Conservation (phyloP, 129 eudicot species). For the Artemisia tridentata region DNA sequence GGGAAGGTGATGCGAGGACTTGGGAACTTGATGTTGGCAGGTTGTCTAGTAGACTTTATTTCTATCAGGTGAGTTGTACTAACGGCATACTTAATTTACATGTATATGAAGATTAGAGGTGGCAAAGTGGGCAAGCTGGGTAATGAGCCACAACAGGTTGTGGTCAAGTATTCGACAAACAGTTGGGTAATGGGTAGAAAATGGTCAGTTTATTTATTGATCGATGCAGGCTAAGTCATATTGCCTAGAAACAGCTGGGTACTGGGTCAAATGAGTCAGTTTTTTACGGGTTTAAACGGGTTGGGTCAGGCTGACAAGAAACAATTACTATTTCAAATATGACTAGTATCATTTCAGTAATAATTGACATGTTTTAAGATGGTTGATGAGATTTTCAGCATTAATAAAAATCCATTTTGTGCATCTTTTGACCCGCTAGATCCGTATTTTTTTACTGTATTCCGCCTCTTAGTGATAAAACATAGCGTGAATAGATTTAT, state of each 20-base stretch:
- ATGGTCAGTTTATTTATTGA: too few species aligned
- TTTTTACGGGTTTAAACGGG: too few species aligned
- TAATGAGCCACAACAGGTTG: slow-evolving; percentile 4
- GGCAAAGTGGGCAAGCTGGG: not conserved
- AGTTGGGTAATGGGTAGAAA: not conserved
- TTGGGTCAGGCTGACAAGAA: too few species aligned
- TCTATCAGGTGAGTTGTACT: slow-evolving; percentile 62
- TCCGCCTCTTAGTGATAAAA: not conserved
- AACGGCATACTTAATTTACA: not conserved
- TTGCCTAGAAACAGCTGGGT: not conserved
- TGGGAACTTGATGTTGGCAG: slow-evolving; percentile 92
- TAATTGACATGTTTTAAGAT: too few species aligned
- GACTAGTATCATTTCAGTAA: too few species aligned
- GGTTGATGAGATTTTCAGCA: not conserved
- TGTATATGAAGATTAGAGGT: not conserved
- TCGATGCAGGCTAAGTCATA: not conserved
- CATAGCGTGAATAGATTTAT: not conserved
- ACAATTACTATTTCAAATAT: too few species aligned
- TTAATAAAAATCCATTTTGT: not conserved
- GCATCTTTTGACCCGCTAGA: not conserved
- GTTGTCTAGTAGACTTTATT: slow-evolving; percentile 68
- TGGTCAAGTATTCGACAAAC: too few species aligned
- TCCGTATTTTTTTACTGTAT: not conserved
- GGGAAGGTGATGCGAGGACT: slow-evolving; percentile 71
- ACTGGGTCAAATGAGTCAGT: too few species aligned